Conservation (phyloP, 129 eudicot species). For the Pittosporum tobira region DNA sequence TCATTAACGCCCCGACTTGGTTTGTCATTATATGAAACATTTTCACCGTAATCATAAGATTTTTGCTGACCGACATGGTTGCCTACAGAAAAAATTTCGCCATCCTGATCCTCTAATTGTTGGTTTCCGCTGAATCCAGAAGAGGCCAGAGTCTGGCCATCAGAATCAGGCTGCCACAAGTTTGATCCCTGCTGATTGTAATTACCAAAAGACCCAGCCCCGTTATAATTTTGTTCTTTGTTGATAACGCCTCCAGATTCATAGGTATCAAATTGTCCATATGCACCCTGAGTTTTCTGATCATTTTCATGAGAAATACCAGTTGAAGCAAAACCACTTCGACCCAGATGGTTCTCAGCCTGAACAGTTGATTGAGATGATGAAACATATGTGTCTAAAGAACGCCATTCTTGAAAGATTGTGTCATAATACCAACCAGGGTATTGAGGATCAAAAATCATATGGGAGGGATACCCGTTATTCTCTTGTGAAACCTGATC, state of each 20-base stretch:
- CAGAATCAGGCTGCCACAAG: conserved; percentile 32
- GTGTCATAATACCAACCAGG: conserved; percentile 98
- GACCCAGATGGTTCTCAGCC: conserved; percentile 34
- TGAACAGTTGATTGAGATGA: conserved; percentile 30
- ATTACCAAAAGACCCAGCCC: conserved; percentile 32
- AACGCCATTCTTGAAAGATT: conserved; percentile 58
- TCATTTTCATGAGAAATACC: conserved; percentile 31
- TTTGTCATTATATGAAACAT: conserved; percentile 30
- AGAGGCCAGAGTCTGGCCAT: conserved; percentile 13
- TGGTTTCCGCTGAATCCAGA: conserved; percentile 23
- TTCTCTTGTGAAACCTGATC: conserved; percentile 44
- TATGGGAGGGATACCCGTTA: conserved; percentile 74
- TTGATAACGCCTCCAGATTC: conserved; percentile 20
- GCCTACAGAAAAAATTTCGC: conserved; percentile 22
- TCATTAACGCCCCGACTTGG: conserved; percentile 31
- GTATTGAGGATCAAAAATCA: conserved; percentile 89
- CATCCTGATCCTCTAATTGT: conserved; percentile 25
- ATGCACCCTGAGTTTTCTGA: conserved; percentile 21
- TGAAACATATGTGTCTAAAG: conserved; percentile 48
- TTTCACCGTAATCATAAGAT: conserved; percentile 32
- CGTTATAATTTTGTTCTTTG: conserved; percentile 40
- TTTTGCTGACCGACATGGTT: conserved; percentile 41
- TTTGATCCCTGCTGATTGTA: conserved; percentile 32
- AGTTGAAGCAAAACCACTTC: conserved; percentile 31
- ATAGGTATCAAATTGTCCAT: conserved; percentile 26